Conservation (phyloP, 148 eudicot species). For the Vaccinium vitisidaea region DNA sequence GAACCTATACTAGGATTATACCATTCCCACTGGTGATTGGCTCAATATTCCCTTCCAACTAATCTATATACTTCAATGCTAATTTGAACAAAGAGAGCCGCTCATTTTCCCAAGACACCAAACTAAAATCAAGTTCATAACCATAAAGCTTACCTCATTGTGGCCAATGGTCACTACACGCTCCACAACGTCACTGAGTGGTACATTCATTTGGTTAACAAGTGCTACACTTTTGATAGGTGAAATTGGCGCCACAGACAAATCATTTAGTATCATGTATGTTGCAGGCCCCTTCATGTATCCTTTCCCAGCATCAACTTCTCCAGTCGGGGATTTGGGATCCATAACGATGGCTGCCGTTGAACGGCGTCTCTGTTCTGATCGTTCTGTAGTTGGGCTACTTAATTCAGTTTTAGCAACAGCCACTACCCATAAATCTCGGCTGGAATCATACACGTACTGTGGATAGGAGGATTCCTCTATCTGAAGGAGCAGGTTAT, state of each 20-base stretch:
- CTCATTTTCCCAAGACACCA: not conserved
- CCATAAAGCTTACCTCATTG: not conserved
- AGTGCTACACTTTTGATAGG: slow-evolving; percentile 3
- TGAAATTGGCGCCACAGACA: slow-evolving; percentile 3
- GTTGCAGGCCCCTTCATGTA: slow-evolving; percentile 7
- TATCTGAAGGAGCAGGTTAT: slow-evolving; percentile 5
- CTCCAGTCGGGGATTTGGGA: slow-evolving; percentile 10
- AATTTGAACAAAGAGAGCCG: not conserved
- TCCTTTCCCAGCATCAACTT: not conserved
- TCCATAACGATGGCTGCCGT: not conserved
- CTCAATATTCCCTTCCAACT: not conserved
- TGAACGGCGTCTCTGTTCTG: not conserved
- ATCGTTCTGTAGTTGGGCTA: not conserved
- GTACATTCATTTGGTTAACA: not conserved
- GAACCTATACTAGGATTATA: not conserved
- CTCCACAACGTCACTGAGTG: not conserved
- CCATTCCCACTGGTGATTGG: not conserved
- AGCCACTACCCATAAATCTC: not conserved
- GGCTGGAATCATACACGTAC: not conserved
- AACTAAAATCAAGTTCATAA: not conserved
- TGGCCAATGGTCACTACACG: slow-evolving; percentile 9
- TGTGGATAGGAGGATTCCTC: not conserved
- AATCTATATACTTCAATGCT: not conserved
- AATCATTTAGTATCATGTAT: not conserved
- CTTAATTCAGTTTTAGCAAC: not conserved